A percentile compares a stretch with the other conserved stretches of the same genome.
These are phyloP conservation scores for Pneumocystis murina DNA, from an alignment of 1,139 yeast genomes.

Conservation along the genomic window DNA sequence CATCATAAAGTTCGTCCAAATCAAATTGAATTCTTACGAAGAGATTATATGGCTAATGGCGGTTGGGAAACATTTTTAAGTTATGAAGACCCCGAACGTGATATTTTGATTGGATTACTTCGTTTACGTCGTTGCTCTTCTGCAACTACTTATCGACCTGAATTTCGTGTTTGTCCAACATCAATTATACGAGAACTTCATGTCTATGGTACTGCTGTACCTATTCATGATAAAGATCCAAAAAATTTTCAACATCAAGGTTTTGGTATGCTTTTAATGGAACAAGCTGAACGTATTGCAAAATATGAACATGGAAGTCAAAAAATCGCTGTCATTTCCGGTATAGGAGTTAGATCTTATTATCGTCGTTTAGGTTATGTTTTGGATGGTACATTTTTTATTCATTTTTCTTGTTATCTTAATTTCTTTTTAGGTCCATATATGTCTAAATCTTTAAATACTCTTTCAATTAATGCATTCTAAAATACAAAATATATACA, in stretches of 20 bases:
- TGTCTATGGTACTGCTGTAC: conserved; percentile 95
- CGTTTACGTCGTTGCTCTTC: conserved; percentile 81
- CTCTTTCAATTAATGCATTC: no score
- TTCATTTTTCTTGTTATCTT: conserved; percentile 47
- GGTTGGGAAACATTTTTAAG: conserved; percentile 98
- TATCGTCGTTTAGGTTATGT: conserved; percentile 82
- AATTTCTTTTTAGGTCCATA: background rate
- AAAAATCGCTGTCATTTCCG: conserved; percentile 86
- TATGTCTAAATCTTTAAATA: background rate
- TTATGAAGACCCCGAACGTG: conserved; percentile 95
- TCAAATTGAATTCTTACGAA: conserved; percentile 84
- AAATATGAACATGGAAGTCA: conserved; percentile 85
- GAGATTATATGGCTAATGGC: conserved; percentile 94
- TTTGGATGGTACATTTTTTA: conserved; percentile 67
- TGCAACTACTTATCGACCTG: conserved; percentile 80
- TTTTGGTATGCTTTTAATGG: conserved; percentile 92
- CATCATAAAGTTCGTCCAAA: conserved; percentile 96
- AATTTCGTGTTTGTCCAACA: conserved; percentile 68
- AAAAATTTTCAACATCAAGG: conserved; percentile 98
- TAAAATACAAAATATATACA: no score
- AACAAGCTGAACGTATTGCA: conserved; percentile 93
- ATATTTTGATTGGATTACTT: conserved; percentile 78
- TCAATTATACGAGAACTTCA: conserved; percentile 91
- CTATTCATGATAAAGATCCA: conserved; percentile 93
- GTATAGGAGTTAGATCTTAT: conserved; percentile 95